Evolutionary conservation across 257 asterid genomes (phyloP).

Genomic region (Ilex asprella): DNA sequence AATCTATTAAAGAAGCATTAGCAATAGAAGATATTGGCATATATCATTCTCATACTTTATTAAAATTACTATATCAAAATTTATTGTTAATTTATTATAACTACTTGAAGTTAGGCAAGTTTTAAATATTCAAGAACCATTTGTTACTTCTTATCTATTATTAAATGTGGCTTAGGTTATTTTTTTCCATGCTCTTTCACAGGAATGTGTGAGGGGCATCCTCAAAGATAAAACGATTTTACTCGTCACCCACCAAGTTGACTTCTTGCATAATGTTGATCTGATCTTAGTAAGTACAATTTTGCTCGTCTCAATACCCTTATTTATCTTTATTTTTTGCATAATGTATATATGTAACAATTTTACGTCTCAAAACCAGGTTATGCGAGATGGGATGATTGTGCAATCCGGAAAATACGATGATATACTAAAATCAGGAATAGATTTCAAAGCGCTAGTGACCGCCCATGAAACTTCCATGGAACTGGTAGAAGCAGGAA

Average conservation of each 20-base stretch:
- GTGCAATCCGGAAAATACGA: constrained; percentile 83
- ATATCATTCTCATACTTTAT: not conserved
- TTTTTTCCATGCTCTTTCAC: constrained; percentile 15
- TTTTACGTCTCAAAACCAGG: constrained; percentile 32
- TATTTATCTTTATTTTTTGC: not conserved
- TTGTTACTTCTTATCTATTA: too few species aligned
- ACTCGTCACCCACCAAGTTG: constrained; percentile 97
- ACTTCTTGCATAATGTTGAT: constrained; percentile 92
- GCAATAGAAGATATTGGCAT: not conserved
- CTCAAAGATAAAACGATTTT: constrained; percentile 72
- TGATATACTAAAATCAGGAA: constrained; percentile 43
- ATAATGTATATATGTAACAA: not conserved
- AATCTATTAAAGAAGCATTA: not conserved
- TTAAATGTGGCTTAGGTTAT: not conserved
- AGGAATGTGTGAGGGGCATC: constrained; percentile 88
- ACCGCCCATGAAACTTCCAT: constrained; percentile 85
- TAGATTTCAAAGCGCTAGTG: constrained; percentile 74
- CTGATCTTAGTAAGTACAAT: constrained; percentile 55
- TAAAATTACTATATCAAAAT: not conserved
- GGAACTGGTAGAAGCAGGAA: constrained; percentile 90
- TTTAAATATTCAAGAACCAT: too few species aligned
- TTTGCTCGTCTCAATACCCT: not conserved
- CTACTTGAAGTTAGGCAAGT: not conserved
- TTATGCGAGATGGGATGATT: constrained; percentile 85
- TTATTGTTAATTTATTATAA: not conserved